Evolutionary conservation across 306 rosid species (phyloP).

Genomic region (Cicer yamashitae): DNA sequence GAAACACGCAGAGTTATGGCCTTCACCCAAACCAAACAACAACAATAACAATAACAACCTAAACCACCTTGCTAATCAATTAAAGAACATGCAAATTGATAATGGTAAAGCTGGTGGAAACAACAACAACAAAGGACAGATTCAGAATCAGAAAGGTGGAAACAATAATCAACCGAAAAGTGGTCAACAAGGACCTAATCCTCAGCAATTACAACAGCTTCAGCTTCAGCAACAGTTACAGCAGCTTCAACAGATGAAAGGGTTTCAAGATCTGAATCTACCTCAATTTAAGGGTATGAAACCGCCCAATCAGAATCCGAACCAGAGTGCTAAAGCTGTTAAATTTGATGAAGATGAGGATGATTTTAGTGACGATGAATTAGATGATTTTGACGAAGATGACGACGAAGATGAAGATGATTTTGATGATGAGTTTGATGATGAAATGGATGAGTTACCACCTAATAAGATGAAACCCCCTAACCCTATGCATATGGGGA

Average conservation of each 20-base stretch:
- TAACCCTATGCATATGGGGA: conserved; percentile 30
- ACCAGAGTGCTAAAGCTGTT: conserved; percentile 60
- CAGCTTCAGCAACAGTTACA: conserved; percentile 52
- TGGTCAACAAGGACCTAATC: conserved; percentile 50
- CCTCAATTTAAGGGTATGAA: conserved; percentile 72
- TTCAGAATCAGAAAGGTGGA: conserved; percentile 52
- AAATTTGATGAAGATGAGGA: conserved; percentile 67
- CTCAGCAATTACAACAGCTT: conserved; percentile 46
- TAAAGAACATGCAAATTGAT: conserved; percentile 72
- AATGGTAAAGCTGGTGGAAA: conserved; percentile 57
- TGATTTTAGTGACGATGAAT: conserved; percentile 60
- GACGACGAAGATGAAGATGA: conserved; percentile 53
- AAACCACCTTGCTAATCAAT: conserved; percentile 60
- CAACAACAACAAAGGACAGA: conserved; percentile 48
- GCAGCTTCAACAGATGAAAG: conserved; percentile 80
- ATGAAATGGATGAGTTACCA: conserved; percentile 62
- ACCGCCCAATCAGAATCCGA: conserved; percentile 25
- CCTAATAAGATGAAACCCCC: conserved; percentile 55
- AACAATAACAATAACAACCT: conserved; percentile 44
- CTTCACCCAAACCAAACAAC: conserved; percentile 58
- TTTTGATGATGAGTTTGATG: conserved; percentile 53
- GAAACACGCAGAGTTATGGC: conserved; percentile 90
- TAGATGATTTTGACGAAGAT: conserved; percentile 47
- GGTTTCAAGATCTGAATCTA: conserved; percentile 73
- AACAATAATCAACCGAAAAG: conserved; percentile 55